phyloP scores from a whole-genome alignment of 495 filamentous ascomycete genomes.

The Podospora fimiseda region DNA sequence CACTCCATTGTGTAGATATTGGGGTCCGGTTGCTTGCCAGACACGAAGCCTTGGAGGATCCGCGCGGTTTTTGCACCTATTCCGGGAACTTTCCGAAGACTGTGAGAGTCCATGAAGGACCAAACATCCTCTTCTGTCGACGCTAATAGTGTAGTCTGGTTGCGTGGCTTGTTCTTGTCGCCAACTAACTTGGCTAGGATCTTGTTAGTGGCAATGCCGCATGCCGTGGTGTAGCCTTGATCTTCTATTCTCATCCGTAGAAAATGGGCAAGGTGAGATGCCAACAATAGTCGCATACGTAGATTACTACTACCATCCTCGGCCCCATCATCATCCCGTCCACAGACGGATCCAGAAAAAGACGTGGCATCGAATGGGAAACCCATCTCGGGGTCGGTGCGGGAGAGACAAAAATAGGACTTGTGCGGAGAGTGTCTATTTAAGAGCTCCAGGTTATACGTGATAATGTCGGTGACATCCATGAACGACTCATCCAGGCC shows the following conservation, averaged over 20 bases:
- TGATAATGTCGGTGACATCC: slow-evolving; percentile 79
- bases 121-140: slow-evolving; percentile 49
- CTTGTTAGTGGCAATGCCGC: slow-evolving; percentile 84
- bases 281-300: slow-evolving; percentile 54
- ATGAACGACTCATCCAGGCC: slow-evolving; percentile 77
- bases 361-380: slow-evolving; percentile 68
- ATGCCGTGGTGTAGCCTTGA: slow-evolving; percentile 78
- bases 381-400: slow-evolving; percentile 67
- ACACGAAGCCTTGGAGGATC: slow-evolving; percentile 57
- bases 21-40: slow-evolving; percentile 33
- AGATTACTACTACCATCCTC: slow-evolving; percentile 26
- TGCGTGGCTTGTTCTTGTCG: slow-evolving; percentile 75
- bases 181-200: slow-evolving; percentile 78
- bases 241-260: slow-evolving; percentile 65
- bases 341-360: slow-evolving; percentile 34
- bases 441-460: slow-evolving; percentile 66
- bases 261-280: slow-evolving; percentile 67
- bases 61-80: slow-evolving; percentile 76
- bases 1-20: slow-evolving; percentile 34
- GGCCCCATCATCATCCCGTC: not conserved
- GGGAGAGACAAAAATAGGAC: slow-evolving; percentile 78
- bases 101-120: slow-evolving; percentile 66
- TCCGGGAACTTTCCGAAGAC: slow-evolving; percentile 77
- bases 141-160: slow-evolving; percentile 74
- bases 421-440: slow-evolving; percentile 56